These are phyloP conservation scores for Teratosphaeria epicoccoides DNA, from an alignment of 2,329 filamentous ascomycete genomes.

Conservation along the genomic window DNA sequence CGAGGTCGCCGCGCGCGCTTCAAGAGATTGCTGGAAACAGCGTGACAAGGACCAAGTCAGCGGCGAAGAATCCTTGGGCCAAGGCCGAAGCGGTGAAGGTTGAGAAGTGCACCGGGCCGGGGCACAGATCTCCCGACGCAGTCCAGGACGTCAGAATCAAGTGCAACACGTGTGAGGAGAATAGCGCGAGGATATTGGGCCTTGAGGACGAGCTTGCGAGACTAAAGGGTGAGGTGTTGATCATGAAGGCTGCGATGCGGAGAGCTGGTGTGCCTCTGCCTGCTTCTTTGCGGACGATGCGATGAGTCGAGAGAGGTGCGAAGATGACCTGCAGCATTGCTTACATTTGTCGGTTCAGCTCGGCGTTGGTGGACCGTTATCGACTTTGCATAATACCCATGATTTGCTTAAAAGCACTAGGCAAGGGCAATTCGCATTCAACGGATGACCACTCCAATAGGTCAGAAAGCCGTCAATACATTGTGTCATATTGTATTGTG, in stretches of 20 bases:
- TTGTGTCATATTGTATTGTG: no score
- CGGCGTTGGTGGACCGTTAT: not conserved
- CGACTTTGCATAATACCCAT: not conserved
- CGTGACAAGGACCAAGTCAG: constrained; percentile 1
- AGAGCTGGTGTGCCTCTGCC: constrained; percentile 12
- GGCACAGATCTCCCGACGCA: no score
- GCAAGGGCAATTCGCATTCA: no score
- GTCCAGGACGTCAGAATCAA: not conserved
- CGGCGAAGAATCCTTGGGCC: constrained; percentile 15
- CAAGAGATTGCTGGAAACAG: constrained; percentile 5
- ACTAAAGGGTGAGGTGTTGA: constrained; percentile 19
- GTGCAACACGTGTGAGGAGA: not conserved
- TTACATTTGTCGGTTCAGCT: not conserved
- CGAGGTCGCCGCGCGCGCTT: not conserved
- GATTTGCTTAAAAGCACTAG: not conserved
- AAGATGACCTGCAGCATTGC: constrained; percentile 25
- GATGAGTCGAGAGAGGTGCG: not conserved
- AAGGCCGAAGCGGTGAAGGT: constrained; percentile 10
- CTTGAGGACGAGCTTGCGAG: constrained; percentile 18
- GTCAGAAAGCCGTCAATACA: not conserved
- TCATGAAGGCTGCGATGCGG: constrained; percentile 17
- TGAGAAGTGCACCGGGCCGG: not conserved
- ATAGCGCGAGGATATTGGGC: constrained; percentile 6
- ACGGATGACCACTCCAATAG: no score
- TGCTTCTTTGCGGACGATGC: not conserved